Evolutionary conservation across 139 green algal genomes (phyloP).

Genomic region (Volvox reticuliferus): DNA sequence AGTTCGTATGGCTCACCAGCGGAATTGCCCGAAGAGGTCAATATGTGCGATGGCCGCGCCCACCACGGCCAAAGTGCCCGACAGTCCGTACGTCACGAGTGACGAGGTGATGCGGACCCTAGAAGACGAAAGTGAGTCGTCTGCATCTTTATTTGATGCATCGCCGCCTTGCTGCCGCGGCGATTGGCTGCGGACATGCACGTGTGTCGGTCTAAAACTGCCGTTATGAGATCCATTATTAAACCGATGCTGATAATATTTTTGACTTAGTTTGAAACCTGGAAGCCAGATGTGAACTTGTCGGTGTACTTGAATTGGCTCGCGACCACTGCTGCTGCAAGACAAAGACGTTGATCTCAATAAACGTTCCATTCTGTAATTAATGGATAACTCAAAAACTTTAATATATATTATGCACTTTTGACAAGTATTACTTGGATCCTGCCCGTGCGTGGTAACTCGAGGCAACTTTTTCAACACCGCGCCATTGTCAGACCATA

Average conservation of each 20-base stretch:
- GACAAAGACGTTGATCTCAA: neutral
- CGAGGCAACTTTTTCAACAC: neutral
- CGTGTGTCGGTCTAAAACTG: neutral
- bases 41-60: constrained; percentile 22
- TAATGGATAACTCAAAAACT: neutral
- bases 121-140: neutral
- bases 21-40: constrained; percentile 21
- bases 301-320: too few relatives aligned
- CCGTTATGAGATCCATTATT: neutral
- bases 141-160: neutral
- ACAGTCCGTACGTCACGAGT: constrained; percentile 8
- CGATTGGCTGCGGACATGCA: neutral
- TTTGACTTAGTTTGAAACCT: neutral
- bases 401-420: neutral
- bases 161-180: neutral
- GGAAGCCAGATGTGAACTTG: neutral
- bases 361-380: neutral
- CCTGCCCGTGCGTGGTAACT: neutral
- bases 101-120: constrained; percentile 8
- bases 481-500: neutral
- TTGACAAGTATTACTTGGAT: neutral
- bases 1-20: constrained; percentile 10
- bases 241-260: neutral
- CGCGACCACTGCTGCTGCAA: constrained; percentile 1
- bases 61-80: constrained; percentile 23